phyloP scores from a whole-genome alignment of 257 asterid species.

The Solanum etuberosum region DNA sequence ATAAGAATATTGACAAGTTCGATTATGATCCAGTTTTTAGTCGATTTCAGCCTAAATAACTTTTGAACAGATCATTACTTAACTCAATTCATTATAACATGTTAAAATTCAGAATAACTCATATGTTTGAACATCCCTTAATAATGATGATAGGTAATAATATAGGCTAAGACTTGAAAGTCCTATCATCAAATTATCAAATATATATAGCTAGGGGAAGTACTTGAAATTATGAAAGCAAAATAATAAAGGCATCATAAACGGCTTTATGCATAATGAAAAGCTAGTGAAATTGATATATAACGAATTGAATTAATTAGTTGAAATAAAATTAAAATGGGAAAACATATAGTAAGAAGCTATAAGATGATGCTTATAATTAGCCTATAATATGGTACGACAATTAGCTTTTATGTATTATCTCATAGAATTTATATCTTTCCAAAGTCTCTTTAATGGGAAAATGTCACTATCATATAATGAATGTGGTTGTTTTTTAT shows the following conservation, averaged over 20 bases:
- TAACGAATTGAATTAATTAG: background rate
- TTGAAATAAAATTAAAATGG: background rate
- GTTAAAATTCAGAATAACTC: background rate
- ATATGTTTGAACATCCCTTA: background rate
- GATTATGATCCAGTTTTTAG: background rate
- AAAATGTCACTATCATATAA: slow-evolving; percentile 28
- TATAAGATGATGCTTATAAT: background rate
- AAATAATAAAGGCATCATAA: slow-evolving; percentile 10
- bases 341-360: slow-evolving; percentile 1
- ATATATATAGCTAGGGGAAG: background rate
- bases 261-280: slow-evolving; percentile 2
- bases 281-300: background rate
- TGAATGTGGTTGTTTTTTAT: slow-evolving; percentile 14
- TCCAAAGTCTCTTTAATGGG: slow-evolving; percentile 11
- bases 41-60: background rate
- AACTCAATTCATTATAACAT: background rate
- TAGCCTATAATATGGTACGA: background rate
- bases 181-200: background rate
- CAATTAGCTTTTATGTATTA: background rate
- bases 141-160: background rate
- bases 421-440: background rate
- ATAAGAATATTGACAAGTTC: background rate
- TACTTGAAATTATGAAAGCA: background rate
- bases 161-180: background rate
- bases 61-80: background rate